These are phyloP conservation scores for Pyrus communis DNA, from an alignment of 306 rosid species.

Conservation along the genomic window DNA sequence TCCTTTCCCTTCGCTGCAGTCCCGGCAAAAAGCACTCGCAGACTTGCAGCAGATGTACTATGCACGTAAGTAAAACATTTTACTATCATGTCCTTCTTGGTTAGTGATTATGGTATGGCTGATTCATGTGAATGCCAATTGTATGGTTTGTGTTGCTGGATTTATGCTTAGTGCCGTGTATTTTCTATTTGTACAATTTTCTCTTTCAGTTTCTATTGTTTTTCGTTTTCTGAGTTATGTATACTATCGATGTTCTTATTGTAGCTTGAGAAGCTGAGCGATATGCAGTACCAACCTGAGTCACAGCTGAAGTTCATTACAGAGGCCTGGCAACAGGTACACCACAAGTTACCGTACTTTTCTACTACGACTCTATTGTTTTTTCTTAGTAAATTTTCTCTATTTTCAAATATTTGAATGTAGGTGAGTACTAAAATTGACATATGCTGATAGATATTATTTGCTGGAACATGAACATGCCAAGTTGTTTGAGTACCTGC, in stretches of 20 bases:
- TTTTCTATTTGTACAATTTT: background rate
- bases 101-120: no score
- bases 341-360: background rate
- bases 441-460: conserved; percentile 86
- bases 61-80: conserved; percentile 47
- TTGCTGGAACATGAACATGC: conserved; percentile 59
- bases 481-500: conserved; percentile 45
- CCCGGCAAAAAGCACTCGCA: conserved; percentile 91
- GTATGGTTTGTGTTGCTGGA: background rate
- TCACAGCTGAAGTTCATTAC: conserved; percentile 86
- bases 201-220: background rate
- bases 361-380: background rate
- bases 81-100: background rate
- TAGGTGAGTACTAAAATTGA: conserved; percentile 90
- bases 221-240: background rate
- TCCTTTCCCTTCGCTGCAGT: conserved; percentile 33
- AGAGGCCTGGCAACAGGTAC: conserved; percentile 96
- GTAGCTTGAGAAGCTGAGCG: conserved; percentile 63
- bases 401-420: conserved; percentile 81
- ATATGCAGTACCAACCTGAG: conserved; percentile 84
- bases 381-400: conserved; percentile 8
- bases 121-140: background rate
- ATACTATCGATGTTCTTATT: background rate
- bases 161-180: background rate
- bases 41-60: conserved; percentile 89